Percentiles rank a stretch among this genome's conserved stretches.
phyloP scores from a whole-genome alignment of 2,329 filamentous ascomycete species.

The Verticillium nubilum region DNA sequence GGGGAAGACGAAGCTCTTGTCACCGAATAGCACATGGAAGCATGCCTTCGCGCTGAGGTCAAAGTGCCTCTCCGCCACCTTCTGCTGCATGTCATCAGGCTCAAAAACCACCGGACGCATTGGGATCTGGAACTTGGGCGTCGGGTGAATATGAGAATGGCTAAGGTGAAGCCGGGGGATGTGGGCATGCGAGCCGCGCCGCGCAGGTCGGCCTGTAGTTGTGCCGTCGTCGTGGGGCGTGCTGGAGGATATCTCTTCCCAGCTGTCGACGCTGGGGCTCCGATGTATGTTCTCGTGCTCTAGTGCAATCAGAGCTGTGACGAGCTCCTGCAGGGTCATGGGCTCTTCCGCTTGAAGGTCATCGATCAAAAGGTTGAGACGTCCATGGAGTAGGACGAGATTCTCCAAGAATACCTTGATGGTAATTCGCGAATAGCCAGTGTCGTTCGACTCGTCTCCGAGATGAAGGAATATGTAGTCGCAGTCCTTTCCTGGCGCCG shows the following conservation, averaged over 20 bases:
- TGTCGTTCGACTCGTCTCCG: conserved; percentile 54
- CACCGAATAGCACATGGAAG: conserved; percentile 94
- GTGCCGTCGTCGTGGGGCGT: conserved; percentile 56
- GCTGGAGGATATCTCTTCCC: conserved; percentile 71
- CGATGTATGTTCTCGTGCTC: conserved; percentile 57
- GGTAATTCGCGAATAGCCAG: conserved; percentile 67
- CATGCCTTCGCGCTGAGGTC: conserved; percentile 89
- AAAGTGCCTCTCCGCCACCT: conserved; percentile 75
- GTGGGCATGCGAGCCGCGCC: conserved; percentile 20
- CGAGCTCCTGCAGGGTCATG: conserved; percentile 61
- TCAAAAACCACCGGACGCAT: conserved; percentile 76
- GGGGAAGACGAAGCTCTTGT: conserved; percentile 92
- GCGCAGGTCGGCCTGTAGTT: conserved; percentile 30
- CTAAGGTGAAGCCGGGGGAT: conserved; percentile 18
- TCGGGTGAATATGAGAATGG: conserved; percentile 19
- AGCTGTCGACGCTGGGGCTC: conserved; percentile 78
- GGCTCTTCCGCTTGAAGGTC: conserved; percentile 70
- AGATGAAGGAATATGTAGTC: conserved; percentile 88
- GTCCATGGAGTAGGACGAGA: conserved; percentile 71
- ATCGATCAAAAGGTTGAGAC: conserved; percentile 80
- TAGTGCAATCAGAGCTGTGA: conserved; percentile 68
- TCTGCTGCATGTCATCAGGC: conserved; percentile 72
- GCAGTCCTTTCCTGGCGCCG: conserved; percentile 82
- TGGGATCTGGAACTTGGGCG: conserved; percentile 75
- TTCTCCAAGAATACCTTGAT: conserved; percentile 93